Evolutionary conservation across 2,329 filamentous ascomycete genomes (phyloP).

Genomic region (Massarina eburnea): DNA sequence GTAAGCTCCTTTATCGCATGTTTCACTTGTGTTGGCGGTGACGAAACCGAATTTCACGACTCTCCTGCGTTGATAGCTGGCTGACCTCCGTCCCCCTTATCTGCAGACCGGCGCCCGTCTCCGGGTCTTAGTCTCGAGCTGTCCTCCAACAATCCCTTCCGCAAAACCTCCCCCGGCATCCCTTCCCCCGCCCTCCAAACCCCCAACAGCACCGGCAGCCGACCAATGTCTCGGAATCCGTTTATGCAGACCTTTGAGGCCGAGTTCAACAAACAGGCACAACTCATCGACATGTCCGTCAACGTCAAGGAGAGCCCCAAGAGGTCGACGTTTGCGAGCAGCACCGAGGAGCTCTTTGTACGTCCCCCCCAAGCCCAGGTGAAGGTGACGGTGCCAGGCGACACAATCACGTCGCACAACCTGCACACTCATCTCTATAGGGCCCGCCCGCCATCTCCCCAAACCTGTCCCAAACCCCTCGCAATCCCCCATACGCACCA

Average conservation of each 20-base stretch:
- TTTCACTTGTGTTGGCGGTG: slow-evolving; percentile 37
- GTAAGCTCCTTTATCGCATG: slow-evolving; percentile 39
- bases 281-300: slow-evolving; percentile 43
- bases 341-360: slow-evolving; percentile 76
- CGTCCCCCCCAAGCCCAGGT: slow-evolving; percentile 50
- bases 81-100: slow-evolving; percentile 21
- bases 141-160: slow-evolving; percentile 75
- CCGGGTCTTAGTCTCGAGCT: slow-evolving; percentile 65
- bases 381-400: slow-evolving; percentile 8
- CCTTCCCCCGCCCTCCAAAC: slow-evolving; percentile 39
- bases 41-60: slow-evolving; percentile 33
- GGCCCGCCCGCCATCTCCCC: neutral
- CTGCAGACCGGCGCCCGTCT: slow-evolving; percentile 51
- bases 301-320: slow-evolving; percentile 47
- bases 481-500: slow-evolving; percentile 18
- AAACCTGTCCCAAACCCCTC: neutral
- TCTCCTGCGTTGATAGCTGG: slow-evolving; percentile 12
- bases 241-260: slow-evolving; percentile 65
- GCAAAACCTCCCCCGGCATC: slow-evolving; percentile 63
- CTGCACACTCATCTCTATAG: slow-evolving; percentile 2
- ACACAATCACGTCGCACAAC: slow-evolving; percentile 21
- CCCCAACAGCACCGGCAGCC: slow-evolving; percentile 60
- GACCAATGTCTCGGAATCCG: slow-evolving; percentile 72
- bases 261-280: slow-evolving; percentile 42
- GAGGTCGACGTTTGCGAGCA: slow-evolving; percentile 47